Percentiles rank a stretch among this genome's conserved stretches.
These are phyloP conservation scores for Thielaviopsis punctulata DNA, from an alignment of 2,329 filamentous ascomycete species.

Conservation along the genomic window DNA sequence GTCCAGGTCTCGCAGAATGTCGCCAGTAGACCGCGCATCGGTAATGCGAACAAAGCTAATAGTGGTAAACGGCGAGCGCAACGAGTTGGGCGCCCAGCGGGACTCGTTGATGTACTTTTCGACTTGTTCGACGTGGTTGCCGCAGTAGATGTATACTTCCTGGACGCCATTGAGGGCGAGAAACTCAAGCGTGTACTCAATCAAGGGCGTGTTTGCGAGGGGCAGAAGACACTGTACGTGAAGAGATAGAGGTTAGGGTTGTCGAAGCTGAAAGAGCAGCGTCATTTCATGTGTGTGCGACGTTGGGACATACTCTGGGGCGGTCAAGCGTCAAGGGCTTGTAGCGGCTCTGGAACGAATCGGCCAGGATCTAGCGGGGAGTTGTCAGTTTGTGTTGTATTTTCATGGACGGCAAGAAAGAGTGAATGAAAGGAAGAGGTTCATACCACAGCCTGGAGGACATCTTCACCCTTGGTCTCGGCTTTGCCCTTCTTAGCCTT, in stretches of 20 bases:
- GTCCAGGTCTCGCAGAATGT: constrained; percentile 88
- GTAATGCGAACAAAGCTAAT: constrained; percentile 73
- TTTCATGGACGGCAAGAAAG: not conserved
- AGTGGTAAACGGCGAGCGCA: constrained; percentile 50
- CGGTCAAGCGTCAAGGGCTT: constrained; percentile 75
- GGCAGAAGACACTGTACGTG: constrained; percentile 67
- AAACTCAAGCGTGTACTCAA: constrained; percentile 96
- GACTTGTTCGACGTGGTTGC: constrained; percentile 70
- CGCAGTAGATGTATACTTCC: constrained; percentile 83
- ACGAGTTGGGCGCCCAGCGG: constrained; percentile 44
- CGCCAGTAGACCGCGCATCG: constrained; percentile 72
- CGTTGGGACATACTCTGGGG: constrained; percentile 46
- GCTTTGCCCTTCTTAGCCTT: constrained; percentile 37
- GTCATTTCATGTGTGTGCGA: no score
- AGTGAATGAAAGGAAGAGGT: not conserved
- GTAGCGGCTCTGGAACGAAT: constrained; percentile 89
- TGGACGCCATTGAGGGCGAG: constrained; percentile 90
- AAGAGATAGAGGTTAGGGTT: constrained; percentile 11
- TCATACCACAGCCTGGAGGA: constrained; percentile 39
- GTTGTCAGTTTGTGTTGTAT: not conserved
- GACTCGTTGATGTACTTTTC: constrained; percentile 74
- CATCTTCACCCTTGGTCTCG: constrained; percentile 40
- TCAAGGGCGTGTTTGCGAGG: constrained; percentile 80
- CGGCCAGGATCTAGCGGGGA: constrained; percentile 57
- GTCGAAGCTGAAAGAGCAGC: not conserved